Percentiles rank a stretch among this genome's conserved stretches.
Conservation (phyloP, 2,329 filamentous ascomycete species). For the Epichloe typhina region DNA sequence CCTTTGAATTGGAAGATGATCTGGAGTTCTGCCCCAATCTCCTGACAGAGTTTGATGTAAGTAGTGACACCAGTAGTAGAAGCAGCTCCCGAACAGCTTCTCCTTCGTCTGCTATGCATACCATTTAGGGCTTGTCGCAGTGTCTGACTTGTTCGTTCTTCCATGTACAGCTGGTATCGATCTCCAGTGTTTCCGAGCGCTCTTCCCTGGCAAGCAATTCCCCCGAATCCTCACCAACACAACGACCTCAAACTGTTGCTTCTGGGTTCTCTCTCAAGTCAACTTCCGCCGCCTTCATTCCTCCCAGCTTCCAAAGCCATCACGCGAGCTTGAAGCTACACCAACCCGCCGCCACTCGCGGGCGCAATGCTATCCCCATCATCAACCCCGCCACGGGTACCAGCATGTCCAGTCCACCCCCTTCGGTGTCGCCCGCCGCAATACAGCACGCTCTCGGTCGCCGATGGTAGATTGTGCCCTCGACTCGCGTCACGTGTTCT, state of each 20-base stretch:
- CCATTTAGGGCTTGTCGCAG: not conserved
- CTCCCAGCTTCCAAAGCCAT: slow-evolving; percentile 53
- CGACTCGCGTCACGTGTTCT: slow-evolving; percentile 19
- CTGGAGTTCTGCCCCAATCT: slow-evolving; percentile 89
- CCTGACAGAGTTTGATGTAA: slow-evolving; percentile 87
- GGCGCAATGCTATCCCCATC: slow-evolving; percentile 92
- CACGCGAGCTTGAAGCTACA: slow-evolving; percentile 65
- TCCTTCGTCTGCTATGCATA: slow-evolving; percentile 1
- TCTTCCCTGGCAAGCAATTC: slow-evolving; percentile 92
- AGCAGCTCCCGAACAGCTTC: not conserved
- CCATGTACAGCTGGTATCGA: slow-evolving; percentile 62
- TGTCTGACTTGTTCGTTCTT: slow-evolving; percentile 21
- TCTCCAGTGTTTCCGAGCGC: slow-evolving; percentile 84
- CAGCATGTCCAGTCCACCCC: slow-evolving; percentile 76
- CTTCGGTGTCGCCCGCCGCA: slow-evolving; percentile 50
- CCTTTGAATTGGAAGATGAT: slow-evolving; percentile 92
- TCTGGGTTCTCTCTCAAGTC: slow-evolving; percentile 65
- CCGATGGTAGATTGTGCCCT: slow-evolving; percentile 34
- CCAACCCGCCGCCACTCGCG: slow-evolving; percentile 78
- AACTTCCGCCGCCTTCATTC: slow-evolving; percentile 51
- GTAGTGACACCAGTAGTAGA: slow-evolving; percentile 18
- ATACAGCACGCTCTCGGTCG: slow-evolving; percentile 42
- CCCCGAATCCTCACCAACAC: slow-evolving; percentile 85
- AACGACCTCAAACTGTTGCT: slow-evolving; percentile 68
- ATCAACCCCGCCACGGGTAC: slow-evolving; percentile 90